phyloP scores from a whole-genome alignment of 371 early-diverging fungal species.

The Circinella umbellata region DNA sequence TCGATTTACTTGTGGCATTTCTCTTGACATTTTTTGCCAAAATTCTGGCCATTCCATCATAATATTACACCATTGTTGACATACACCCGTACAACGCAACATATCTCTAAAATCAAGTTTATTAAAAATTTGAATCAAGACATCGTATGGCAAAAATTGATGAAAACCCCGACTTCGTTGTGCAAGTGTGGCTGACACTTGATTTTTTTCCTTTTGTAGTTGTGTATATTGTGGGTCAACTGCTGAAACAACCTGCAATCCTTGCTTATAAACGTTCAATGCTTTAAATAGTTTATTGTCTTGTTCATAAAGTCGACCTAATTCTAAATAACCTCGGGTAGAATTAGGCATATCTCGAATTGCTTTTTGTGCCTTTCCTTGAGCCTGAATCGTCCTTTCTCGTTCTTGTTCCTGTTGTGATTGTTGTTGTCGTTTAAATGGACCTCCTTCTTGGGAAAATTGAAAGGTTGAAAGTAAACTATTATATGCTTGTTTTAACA shows the following conservation, averaged over 20 bases:
- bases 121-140: not conserved
- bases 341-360: not conserved
- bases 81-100: not conserved
- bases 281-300: not conserved
- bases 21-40: not conserved
- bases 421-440: not conserved
- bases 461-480: not conserved
- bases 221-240: not conserved
- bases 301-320: not conserved
- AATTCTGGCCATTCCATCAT: slow-evolving; percentile 5
- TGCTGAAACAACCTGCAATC: not conserved
- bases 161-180: not conserved
- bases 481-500: not conserved
- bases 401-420: no score
- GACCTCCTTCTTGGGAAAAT: not conserved
- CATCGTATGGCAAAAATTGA: slow-evolving; percentile 1
- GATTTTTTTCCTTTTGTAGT: not conserved
- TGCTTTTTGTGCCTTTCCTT: not conserved
- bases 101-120: not conserved
- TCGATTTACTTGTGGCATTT: not conserved
- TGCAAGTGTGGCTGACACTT: not conserved
- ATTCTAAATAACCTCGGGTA: not conserved
- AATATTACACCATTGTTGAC: not conserved
- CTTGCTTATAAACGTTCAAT: not conserved
- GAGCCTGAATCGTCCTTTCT: not conserved